Evolutionary conservation across 352 stramenopile species (phyloP).

Genomic region (Phytophthora parvispora): DNA sequence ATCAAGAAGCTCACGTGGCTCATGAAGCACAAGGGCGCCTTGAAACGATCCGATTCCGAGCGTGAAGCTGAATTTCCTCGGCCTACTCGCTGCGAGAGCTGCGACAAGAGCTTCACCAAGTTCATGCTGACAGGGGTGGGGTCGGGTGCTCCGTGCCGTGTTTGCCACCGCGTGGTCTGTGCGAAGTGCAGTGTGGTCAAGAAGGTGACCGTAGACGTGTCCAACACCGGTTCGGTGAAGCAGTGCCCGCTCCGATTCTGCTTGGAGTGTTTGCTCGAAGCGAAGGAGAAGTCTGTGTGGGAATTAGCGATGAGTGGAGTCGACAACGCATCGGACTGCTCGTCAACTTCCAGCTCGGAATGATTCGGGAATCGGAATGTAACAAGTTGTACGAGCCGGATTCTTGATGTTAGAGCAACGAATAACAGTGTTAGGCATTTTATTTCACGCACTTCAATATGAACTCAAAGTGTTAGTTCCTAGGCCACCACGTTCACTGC

Average conservation of each 20-base stretch:
- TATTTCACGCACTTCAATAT: too few relatives aligned
- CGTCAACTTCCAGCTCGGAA: conserved; percentile 16
- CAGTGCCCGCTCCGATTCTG: conserved; percentile 55
- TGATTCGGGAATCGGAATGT: not conserved
- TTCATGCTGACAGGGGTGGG: conserved; percentile 7
- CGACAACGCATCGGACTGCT: conserved; percentile 9
- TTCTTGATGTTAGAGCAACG: too few relatives aligned
- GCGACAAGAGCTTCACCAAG: conserved; percentile 13
- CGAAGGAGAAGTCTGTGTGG: conserved; percentile 51
- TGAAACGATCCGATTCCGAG: not conserved
- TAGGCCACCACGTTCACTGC: too few relatives aligned
- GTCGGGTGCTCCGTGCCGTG: conserved; percentile 35
- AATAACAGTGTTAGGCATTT: too few relatives aligned
- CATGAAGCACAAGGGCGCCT: conserved; percentile 27
- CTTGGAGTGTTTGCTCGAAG: conserved; percentile 51
- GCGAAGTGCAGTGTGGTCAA: conserved; percentile 56
- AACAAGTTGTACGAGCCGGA: too few relatives aligned
- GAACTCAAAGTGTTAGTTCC: too few relatives aligned
- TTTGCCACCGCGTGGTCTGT: conserved; percentile 53
- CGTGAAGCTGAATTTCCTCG: conserved; percentile 1
- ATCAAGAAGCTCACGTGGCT: conserved; percentile 58
- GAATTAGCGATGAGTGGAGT: conserved; percentile 42
- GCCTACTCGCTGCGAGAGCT: conserved; percentile 31
- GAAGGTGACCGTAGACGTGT: conserved; percentile 62
- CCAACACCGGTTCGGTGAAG: conserved; percentile 24